Evolutionary conservation across 2,329 filamentous ascomycete species (phyloP), one percentile per base, ranked within the genome.

Genomic region (Hypoxylon sp.): DNA sequence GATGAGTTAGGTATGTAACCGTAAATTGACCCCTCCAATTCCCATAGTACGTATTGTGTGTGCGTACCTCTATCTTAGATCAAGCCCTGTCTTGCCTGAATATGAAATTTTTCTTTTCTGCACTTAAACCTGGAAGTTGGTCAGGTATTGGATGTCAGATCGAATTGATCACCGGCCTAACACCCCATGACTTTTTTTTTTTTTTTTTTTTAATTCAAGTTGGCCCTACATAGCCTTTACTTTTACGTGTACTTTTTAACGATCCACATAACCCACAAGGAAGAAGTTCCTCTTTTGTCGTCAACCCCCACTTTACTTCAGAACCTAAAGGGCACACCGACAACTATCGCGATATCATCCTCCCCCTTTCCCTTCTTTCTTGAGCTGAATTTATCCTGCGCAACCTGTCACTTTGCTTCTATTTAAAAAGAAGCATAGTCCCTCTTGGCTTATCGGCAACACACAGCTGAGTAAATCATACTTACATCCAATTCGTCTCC

Each of bases 301-400:
- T 44, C 17, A 8, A 48, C 61, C 61, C 62, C 62, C 65, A 55
- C 58, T 64, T 68, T 66, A 33, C 35, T 48, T 55, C 5, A 66
- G 55, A 53, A 65, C 69, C 66, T 62, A 71, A 71, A 71, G 54
- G 39, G 55, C 69, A 71, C 69, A 71, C 69, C 69, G 69, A 71
- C 62, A 71, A 71, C 66, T n/a, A 71, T 71, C 69, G 66, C 69
- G 69, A 71, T 69, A 71, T 66, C 68, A 68, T 63, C 54, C 65
- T 60, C 65, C 22, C 39, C 44, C 59, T 17, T 57, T 61, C 37
- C 51, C 58, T 47, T 59, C 52, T 63, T 68, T 47, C 52, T 58
- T 26, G 59, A 62, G 50, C 50, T 52, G 60, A 58, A 44, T 33
- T 17, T 59, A 63, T 68, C 54, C 46, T 61, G 31, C 65, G 55